Evolutionary conservation across 2,329 filamentous ascomycete genomes (phyloP).

Genomic region (Apiospora arundinis): DNA sequence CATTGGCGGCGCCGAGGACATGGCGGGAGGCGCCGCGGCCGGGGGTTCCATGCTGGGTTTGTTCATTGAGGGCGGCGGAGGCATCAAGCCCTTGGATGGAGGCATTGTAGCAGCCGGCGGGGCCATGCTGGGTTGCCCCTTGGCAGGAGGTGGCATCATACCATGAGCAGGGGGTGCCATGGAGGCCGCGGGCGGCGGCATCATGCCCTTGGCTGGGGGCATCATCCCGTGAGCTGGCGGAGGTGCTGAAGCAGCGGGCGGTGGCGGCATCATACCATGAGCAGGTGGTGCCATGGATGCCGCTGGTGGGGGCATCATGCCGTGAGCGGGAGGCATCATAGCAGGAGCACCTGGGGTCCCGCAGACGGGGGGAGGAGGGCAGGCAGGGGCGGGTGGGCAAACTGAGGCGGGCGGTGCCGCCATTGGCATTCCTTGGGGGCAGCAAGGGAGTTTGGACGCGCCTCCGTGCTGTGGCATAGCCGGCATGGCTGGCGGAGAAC

Average conservation of each 20-base stretch:
- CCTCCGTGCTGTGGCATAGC: not conserved
- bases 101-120: too few species aligned
- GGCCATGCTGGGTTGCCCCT: not conserved
- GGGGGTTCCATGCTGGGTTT: not conserved
- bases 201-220: not conserved
- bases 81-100: not conserved
- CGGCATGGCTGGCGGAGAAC: not conserved
- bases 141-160: not conserved
- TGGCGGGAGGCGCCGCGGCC: not conserved
- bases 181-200: not conserved
- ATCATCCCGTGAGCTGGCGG: too few species aligned
- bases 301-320: not conserved
- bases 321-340: not conserved
- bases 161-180: not conserved
- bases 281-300: not conserved
- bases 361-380: not conserved
- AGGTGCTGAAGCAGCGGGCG: not conserved
- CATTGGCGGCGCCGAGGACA: not conserved
- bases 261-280: not conserved
- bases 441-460: not conserved
- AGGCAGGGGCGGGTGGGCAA: not conserved
- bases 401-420: not conserved
- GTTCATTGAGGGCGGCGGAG: not conserved
- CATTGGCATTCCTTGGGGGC: slow-evolving; percentile 1
- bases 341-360: not conserved